These are phyloP conservation scores for Talaromyces albobiverticillius DNA, from an alignment of 2,329 filamentous ascomycete genomes.

Conservation along the genomic window DNA sequence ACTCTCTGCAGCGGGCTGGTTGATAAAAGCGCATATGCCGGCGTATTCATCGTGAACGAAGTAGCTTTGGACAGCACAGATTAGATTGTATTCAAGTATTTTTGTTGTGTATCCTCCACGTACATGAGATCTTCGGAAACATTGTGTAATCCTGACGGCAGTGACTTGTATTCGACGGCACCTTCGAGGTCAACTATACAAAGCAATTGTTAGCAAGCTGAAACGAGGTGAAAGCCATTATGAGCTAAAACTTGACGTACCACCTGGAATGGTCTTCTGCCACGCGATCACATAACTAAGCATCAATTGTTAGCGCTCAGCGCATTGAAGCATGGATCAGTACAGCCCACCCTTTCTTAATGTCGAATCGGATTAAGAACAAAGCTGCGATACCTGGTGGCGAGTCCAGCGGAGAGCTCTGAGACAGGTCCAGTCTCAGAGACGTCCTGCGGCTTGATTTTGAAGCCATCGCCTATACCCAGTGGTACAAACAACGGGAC, in stretches of 20 bases:
- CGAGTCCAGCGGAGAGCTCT: slow-evolving; percentile 30
- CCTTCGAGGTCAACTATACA: slow-evolving; percentile 65
- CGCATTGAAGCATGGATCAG: background rate
- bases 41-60: slow-evolving; percentile 84
- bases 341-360: slow-evolving; percentile 73
- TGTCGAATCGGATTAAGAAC: slow-evolving; percentile 88
- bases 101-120: slow-evolving; percentile 12
- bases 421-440: slow-evolving; percentile 33
- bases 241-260: slow-evolving; percentile 44
- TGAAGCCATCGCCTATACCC: slow-evolving; percentile 26
- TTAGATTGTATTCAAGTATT: background rate
- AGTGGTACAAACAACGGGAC: slow-evolving; percentile 15
- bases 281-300: slow-evolving; percentile 76
- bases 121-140: slow-evolving; percentile 77
- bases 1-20: slow-evolving; percentile 72
- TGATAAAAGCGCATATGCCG: slow-evolving; percentile 88
- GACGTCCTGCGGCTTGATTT: slow-evolving; percentile 28
- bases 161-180: slow-evolving; percentile 90
- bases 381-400: slow-evolving; percentile 65
- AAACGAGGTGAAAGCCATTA: background rate
- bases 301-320: background rate
- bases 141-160: slow-evolving; percentile 89
- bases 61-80: slow-evolving; percentile 64
- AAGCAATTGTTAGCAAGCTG: slow-evolving; percentile 18
- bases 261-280: slow-evolving; percentile 69